Evolutionary conservation across 352 stramenopile species (phyloP).

Genomic region (Globisporangium cederbergense): DNA sequence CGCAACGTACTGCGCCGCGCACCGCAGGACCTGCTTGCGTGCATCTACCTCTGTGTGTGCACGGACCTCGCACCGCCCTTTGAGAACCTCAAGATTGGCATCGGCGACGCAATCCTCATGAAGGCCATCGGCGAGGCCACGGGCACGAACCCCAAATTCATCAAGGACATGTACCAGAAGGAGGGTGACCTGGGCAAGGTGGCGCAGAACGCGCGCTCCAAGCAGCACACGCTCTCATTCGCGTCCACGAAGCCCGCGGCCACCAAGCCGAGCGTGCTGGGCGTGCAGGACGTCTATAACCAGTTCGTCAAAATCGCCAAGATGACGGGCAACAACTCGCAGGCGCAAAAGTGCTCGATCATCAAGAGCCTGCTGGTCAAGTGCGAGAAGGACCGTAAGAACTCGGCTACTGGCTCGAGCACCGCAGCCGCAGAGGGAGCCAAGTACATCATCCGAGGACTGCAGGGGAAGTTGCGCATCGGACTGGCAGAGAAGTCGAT

Average conservation of each 20-base stretch:
- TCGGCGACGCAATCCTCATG: slow-evolving; percentile 97
- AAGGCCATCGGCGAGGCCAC: slow-evolving; percentile 95
- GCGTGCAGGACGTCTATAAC: slow-evolving; percentile 82
- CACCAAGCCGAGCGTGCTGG: slow-evolving; percentile 88
- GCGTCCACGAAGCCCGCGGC: slow-evolving; percentile 24
- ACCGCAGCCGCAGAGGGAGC: slow-evolving; percentile 53
- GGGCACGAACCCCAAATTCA: slow-evolving; percentile 87
- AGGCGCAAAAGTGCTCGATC: slow-evolving; percentile 96
- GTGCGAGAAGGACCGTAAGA: slow-evolving; percentile 82
- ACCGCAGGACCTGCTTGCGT: slow-evolving; percentile 83
- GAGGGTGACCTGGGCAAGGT: slow-evolving; percentile 98
- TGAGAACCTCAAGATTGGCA: slow-evolving; percentile 97
- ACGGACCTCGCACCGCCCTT: slow-evolving; percentile 94
- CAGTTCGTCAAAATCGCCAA: slow-evolving; percentile 93
- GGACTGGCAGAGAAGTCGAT: slow-evolving; percentile 97
- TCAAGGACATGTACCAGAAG: slow-evolving; percentile 96
- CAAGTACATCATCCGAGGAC: slow-evolving; percentile 98
- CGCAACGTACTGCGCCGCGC: slow-evolving; percentile 66
- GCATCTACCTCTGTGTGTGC: slow-evolving; percentile 90
- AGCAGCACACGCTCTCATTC: slow-evolving; percentile 92
- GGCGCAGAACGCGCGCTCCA: slow-evolving; percentile 91
- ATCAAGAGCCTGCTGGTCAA: slow-evolving; percentile 97
- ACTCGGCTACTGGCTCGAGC: slow-evolving; percentile 44
- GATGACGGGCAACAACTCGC: slow-evolving; percentile 94
- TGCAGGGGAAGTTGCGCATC: slow-evolving; percentile 98